Conservation (phyloP, 1,139 yeast genomes). For the Sugiyamaella pinicola region DNA sequence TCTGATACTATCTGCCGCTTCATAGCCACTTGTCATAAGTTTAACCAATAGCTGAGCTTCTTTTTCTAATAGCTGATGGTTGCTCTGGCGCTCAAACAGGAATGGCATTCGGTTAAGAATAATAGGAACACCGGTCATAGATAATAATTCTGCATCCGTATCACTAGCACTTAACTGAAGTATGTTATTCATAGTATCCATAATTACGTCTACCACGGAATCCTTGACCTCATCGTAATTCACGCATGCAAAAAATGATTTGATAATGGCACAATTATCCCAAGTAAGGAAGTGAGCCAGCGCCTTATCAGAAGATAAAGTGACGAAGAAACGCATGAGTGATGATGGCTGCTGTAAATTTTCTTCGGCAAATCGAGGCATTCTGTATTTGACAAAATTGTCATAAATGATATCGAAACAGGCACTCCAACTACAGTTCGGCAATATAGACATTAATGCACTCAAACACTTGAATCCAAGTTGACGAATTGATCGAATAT, state of each 20-base stretch:
- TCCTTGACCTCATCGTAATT: slow-evolving; percentile 64
- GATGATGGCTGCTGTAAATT: slow-evolving; percentile 85
- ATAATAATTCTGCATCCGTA: slow-evolving; percentile 33
- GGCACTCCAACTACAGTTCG: slow-evolving; percentile 52
- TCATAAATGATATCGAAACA: slow-evolving; percentile 56
- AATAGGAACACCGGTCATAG: slow-evolving; percentile 35
- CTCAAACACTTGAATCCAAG: slow-evolving; percentile 41
- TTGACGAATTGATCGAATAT: slow-evolving; percentile 37
- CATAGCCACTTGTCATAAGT: slow-evolving; percentile 62
- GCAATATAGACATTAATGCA: slow-evolving; percentile 32
- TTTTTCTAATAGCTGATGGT: slow-evolving; percentile 48
- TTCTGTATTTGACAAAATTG: slow-evolving; percentile 63
- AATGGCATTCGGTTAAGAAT: slow-evolving; percentile 36
- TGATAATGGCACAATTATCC: slow-evolving; percentile 55
- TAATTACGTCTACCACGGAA: slow-evolving; percentile 57
- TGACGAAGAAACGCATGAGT: slow-evolving; percentile 63
- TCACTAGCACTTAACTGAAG: slow-evolving; percentile 40
- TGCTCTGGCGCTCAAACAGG: slow-evolving; percentile 32
- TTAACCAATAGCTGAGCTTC: slow-evolving; percentile 56
- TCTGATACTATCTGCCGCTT: slow-evolving; percentile 60
- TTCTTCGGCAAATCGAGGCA: slow-evolving; percentile 67
- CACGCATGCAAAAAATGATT: slow-evolving; percentile 59
- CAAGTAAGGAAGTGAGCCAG: slow-evolving; percentile 52
- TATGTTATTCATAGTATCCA: slow-evolving; percentile 59
- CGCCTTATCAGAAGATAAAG: slow-evolving; percentile 58